A percentile compares a stretch with the other conserved stretches of the same genome.
Conservation (phyloP, 371 early-diverging fungal genomes). For the Paraphysoderma sedebokerense region DNA sequence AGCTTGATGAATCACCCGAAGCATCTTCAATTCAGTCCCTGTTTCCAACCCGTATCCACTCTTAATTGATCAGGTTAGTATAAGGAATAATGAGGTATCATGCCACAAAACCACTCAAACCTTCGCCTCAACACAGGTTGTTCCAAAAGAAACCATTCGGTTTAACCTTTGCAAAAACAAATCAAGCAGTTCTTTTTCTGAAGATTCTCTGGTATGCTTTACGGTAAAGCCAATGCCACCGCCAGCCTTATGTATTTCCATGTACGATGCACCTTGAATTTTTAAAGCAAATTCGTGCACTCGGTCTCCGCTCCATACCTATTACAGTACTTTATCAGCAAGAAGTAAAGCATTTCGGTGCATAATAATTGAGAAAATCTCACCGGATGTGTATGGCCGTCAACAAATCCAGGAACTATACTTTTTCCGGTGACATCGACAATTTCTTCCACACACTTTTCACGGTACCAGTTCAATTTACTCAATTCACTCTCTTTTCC, state of each 20-base stretch:
- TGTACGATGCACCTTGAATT: conserved; percentile 3
- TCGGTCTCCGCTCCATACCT: conserved; percentile 3
- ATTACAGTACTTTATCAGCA: neutral
- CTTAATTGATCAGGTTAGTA: neutral
- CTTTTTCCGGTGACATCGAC: neutral
- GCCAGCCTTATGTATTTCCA: conserved; percentile 6
- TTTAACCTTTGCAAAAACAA: neutral
- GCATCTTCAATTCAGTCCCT: conserved; percentile 5
- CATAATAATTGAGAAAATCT: no score
- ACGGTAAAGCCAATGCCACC: conserved; percentile 5
- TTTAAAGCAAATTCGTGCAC: conserved; percentile 5
- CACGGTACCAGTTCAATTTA: neutral
- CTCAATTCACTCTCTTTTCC: neutral
- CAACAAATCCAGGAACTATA: conserved; percentile 3
- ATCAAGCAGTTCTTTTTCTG: conserved; percentile 1
- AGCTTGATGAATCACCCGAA: neutral
- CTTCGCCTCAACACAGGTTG: conserved; percentile 3
- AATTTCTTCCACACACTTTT: neutral
- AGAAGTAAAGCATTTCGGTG: neutral
- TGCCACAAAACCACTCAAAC: neutral
- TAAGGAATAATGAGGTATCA: neutral
- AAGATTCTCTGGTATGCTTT: neutral
- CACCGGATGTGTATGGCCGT: conserved; percentile 5
- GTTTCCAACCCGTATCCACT: conserved; percentile 5
- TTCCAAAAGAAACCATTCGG: neutral